phyloP scores from a whole-genome alignment of 768 basidiomycete species.

The Termitomyces heimii region DNA sequence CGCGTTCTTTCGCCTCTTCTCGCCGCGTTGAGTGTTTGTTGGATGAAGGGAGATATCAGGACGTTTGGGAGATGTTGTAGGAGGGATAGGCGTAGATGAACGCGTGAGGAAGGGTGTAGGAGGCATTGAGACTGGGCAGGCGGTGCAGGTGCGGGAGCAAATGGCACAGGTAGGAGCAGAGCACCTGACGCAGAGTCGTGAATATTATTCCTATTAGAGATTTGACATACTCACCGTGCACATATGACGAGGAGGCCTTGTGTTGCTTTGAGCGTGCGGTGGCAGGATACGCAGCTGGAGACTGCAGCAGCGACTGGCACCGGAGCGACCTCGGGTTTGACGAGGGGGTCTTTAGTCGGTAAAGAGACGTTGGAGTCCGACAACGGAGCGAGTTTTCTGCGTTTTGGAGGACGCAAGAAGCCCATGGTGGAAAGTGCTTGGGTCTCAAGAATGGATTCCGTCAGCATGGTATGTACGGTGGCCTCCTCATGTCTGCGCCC shows the following conservation, averaged over 20 bases:
- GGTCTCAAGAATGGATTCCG: background rate
- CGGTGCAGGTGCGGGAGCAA: constrained; percentile 40
- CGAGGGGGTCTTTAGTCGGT: background rate
- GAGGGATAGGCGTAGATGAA: constrained; percentile 27
- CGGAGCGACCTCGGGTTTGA: background rate
- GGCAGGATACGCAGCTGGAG: constrained; percentile 22
- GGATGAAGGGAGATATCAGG: constrained; percentile 22
- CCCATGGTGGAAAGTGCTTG: constrained; percentile 6
- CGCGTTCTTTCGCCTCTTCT: constrained; percentile 11
- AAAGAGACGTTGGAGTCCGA: background rate
- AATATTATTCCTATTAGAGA: background rate
- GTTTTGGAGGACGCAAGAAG: constrained; percentile 21
- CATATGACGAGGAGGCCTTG: constrained; percentile 19
- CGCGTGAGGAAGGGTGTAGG: constrained; percentile 34
- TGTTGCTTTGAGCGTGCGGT: constrained; percentile 18
- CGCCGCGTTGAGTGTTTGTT: constrained; percentile 21
- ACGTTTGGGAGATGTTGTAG: constrained; percentile 21
- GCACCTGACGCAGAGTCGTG: constrained; percentile 24
- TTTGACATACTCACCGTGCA: constrained; percentile 14
- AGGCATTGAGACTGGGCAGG: constrained; percentile 26
- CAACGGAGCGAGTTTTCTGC: constrained; percentile 17
- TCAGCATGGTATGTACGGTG: constrained; percentile 4
- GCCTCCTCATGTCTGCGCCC: constrained; percentile 9
- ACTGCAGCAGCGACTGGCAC: background rate
- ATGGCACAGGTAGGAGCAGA: constrained; percentile 32